These are phyloP conservation scores for Balakata baccata DNA, from an alignment of 345 rosid species.

Conservation along the genomic window DNA sequence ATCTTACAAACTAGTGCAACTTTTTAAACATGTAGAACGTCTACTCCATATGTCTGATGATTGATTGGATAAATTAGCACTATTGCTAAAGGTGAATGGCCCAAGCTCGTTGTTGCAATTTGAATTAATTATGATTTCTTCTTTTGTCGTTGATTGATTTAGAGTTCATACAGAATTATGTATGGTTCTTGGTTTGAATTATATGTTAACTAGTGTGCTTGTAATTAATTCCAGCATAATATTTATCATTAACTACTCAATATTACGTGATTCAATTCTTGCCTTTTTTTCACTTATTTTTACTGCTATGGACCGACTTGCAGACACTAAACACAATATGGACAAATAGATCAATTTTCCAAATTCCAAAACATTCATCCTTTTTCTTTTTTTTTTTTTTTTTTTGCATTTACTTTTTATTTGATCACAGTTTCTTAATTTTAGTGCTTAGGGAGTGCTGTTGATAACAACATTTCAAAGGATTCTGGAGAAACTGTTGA, in stretches of 20 bases:
- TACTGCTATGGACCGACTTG: background rate
- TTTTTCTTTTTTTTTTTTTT: no score
- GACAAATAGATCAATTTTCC: background rate
- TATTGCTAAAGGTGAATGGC: background rate
- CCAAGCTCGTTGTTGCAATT: background rate
- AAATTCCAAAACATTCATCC: background rate
- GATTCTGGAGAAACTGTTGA: constrained; percentile 38
- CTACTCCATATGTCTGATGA: no score
- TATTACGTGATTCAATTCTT: background rate
- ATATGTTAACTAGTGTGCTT: background rate
- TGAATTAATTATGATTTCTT: background rate
- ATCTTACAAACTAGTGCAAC: background rate
- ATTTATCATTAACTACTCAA: background rate
- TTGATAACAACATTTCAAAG: constrained; percentile 41
- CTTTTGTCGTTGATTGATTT: background rate
- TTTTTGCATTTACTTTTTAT: constrained; percentile 3
- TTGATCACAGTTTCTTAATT: constrained; percentile 2
- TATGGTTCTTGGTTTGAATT: background rate
- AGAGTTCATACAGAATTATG: background rate
- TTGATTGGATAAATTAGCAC: background rate
- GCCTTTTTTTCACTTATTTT: background rate
- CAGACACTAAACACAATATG: background rate
- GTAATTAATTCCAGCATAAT: constrained; percentile 3
- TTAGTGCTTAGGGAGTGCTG: constrained; percentile 52
- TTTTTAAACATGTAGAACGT: background rate